phyloP scores from a whole-genome alignment of 1,139 yeast species.

The Scheffersomyces parashehatae region DNA sequence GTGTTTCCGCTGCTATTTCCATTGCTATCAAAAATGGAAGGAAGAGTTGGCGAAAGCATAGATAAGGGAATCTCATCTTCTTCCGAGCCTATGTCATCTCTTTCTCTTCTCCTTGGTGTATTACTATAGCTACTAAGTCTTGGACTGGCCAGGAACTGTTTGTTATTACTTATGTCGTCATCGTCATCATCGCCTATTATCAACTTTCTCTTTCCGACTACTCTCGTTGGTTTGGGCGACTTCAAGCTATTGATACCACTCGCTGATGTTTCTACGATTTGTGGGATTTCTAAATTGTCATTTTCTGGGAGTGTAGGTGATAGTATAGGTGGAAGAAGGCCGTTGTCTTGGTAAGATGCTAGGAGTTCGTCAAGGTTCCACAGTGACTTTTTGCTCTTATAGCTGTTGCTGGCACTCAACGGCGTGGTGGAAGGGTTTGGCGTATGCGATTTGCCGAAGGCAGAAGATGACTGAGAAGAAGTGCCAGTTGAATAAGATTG shows the following conservation, averaged over 20 bases:
- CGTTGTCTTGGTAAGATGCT: conserved; percentile 34
- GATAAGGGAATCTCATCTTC: conserved; percentile 29
- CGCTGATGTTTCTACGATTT: neutral
- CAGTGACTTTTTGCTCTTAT: conserved; percentile 12
- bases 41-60: conserved; percentile 38
- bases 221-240: conserved; percentile 1
- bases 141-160: neutral
- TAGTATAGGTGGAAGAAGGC: conserved; percentile 38
- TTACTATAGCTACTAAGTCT: neutral
- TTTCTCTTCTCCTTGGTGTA: conserved; percentile 8
- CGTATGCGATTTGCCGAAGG: no score
- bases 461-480: no score
- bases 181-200: conserved; percentile 2
- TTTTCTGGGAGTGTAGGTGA: conserved; percentile 43
- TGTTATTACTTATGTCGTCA: conserved; percentile 2
- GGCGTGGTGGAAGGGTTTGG: conserved; percentile 1
- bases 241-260: neutral
- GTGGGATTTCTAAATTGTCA: neutral
- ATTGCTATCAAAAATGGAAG: conserved; percentile 26
- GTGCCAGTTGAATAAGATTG: no score
- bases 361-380: conserved; percentile 49
- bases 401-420: neutral
- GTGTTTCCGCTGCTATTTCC: neutral
- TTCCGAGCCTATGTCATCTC: conserved; percentile 12
- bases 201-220: neutral